These are phyloP conservation scores for Rhizomucor pusillus DNA, from an alignment of 371 early-diverging fungal species.

Conservation along the genomic window DNA sequence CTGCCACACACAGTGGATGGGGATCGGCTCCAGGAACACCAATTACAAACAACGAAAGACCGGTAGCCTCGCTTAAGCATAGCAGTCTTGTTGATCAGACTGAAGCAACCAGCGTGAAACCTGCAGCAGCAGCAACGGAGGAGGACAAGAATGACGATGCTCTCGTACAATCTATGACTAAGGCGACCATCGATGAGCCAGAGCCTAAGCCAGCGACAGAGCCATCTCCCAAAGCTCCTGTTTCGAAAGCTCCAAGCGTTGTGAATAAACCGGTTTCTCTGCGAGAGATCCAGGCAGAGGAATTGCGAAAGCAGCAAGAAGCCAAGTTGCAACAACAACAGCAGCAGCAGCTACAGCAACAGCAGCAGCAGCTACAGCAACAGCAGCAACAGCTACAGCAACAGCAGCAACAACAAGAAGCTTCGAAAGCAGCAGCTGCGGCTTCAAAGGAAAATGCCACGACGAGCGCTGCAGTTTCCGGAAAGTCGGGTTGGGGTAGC, in stretches of 20 bases:
- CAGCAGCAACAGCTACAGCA: too few species aligned
- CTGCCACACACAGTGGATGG: constrained; percentile 10
- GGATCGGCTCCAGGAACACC: constrained; percentile 46
- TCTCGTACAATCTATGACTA: too few species aligned
- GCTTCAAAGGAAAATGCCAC: constrained; percentile 1
- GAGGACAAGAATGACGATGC: background rate
- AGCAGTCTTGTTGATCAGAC: too few species aligned
- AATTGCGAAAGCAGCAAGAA: constrained; percentile 40
- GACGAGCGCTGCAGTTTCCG: background rate
- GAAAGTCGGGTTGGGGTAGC: constrained; percentile 17
- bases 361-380: constrained; percentile 20
- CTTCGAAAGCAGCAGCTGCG: too few species aligned
- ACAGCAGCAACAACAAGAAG: constrained; percentile 9
- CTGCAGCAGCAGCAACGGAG: background rate
- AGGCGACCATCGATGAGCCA: background rate
- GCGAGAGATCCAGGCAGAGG: constrained; percentile 51
- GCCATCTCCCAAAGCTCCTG: constrained; percentile 5
- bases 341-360: constrained; percentile 9
- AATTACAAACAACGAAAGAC: constrained; percentile 19
- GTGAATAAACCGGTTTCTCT: constrained; percentile 33
- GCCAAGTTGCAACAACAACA: constrained; percentile 13
- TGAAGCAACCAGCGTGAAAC: background rate
- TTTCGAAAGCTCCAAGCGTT: constrained; percentile 4
- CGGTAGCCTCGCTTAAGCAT: constrained; percentile 19
- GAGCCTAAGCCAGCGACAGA: constrained; percentile 1